Percentiles rank a stretch among this genome's conserved stretches.
Conservation (phyloP, 2,329 filamentous ascomycete genomes). For the Erysiphe neolycopersici region DNA sequence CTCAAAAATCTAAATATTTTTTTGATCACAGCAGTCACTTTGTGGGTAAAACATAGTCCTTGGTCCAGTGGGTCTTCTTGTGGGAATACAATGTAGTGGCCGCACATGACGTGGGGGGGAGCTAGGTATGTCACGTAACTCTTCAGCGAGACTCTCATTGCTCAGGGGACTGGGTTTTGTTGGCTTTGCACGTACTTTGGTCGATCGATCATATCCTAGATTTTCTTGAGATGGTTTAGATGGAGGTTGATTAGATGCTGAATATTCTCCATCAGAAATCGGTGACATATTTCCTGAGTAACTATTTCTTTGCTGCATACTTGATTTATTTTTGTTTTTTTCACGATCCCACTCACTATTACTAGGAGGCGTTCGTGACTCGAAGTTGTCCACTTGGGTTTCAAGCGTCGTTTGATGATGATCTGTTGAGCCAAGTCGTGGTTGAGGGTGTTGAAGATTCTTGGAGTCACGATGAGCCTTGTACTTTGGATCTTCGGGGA, state of each 20-base stretch:
- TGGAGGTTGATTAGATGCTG: slow-evolving; percentile 18
- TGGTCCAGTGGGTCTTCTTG: slow-evolving; percentile 13
- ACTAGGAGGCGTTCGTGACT: slow-evolving; percentile 27
- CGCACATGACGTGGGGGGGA: slow-evolving; percentile 8
- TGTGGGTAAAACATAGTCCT: slow-evolving; percentile 12
- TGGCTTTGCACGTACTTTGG: slow-evolving; percentile 22
- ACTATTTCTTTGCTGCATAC: slow-evolving; percentile 26
- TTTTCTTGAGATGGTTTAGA: slow-evolving; percentile 37
- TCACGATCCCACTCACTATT: slow-evolving; percentile 37
- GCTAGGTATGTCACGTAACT: slow-evolving; percentile 6
- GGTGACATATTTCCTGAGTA: slow-evolving; percentile 13
- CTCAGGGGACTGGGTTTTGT: slow-evolving; percentile 27
- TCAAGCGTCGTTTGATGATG: slow-evolving; percentile 51
- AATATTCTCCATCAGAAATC: slow-evolving; percentile 10
- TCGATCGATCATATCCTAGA: slow-evolving; percentile 22
- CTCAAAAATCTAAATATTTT: background rate
- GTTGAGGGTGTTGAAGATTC: slow-evolving; percentile 57
- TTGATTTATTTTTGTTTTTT: slow-evolving; percentile 25
- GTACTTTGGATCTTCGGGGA: slow-evolving; percentile 45
- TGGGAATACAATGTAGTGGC: slow-evolving; percentile 9
- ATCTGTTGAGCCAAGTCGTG: slow-evolving; percentile 44
- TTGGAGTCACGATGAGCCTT: slow-evolving; percentile 58
- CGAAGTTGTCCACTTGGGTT: slow-evolving; percentile 42
- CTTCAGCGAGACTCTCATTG: slow-evolving; percentile 20
- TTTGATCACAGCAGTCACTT: slow-evolving; percentile 9